phyloP scores from a whole-genome alignment of 73 alveolate species.

The Symbiodinium pilosum region DNA sequence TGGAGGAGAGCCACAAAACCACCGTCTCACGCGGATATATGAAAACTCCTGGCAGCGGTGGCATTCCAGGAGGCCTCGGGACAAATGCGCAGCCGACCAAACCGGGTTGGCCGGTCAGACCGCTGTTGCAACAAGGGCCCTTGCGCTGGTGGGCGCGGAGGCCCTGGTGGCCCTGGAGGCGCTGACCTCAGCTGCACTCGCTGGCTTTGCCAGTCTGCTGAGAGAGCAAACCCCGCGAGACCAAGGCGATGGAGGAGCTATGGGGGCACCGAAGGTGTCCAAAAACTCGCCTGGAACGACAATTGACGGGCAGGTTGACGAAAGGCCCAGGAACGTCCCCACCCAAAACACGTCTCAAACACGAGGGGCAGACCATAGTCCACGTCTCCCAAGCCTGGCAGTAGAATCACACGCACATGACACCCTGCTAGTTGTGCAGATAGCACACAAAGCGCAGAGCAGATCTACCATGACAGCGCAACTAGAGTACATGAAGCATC shows the following conservation, averaged over 20 bases:
- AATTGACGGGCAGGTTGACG: not conserved
- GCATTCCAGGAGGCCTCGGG: constrained; percentile 85
- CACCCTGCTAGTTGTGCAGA: no score
- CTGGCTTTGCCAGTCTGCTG: no score
- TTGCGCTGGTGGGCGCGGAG: not conserved
- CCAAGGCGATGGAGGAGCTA: constrained; percentile 27
- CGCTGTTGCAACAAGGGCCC: not conserved
- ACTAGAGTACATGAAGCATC: no score
- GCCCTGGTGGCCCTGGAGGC: not conserved
- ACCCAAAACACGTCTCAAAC: no score
- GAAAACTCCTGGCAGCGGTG: constrained; percentile 38
- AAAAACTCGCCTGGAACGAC: constrained; percentile 33
- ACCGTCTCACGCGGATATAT: no score
- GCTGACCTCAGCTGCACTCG: not conserved
- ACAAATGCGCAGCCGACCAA: no score
- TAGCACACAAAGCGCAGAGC: no score
- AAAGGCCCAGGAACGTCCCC: no score
- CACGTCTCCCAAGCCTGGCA: constrained; percentile 85
- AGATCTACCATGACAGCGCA: not conserved
- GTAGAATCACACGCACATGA: not conserved
- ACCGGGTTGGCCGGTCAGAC: no score
- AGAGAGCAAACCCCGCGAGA: not conserved
- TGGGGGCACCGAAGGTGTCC: constrained; percentile 54
- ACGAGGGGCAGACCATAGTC: constrained; percentile 34
- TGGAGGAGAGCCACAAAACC: not conserved